Percentiles rank a stretch among this genome's conserved stretches.
phyloP scores from a whole-genome alignment of 345 rosid species.

The Linum trigynum region DNA sequence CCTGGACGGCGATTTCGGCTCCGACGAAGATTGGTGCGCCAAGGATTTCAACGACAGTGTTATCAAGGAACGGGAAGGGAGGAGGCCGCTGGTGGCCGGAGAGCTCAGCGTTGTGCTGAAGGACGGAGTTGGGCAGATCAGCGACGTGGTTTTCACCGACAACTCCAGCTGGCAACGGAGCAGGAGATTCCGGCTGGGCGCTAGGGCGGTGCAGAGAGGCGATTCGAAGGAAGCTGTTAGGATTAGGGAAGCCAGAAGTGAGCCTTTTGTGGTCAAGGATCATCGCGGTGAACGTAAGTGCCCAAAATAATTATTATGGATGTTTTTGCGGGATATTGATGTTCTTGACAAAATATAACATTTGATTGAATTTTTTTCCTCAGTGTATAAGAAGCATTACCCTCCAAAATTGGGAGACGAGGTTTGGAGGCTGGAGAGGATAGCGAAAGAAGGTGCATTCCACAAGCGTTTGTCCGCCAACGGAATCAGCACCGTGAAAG shows the following conservation, averaged over 20 bases:
- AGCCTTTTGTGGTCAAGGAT: constrained; percentile 64
- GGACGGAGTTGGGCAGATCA: constrained; percentile 39
- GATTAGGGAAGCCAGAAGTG: constrained; percentile 56
- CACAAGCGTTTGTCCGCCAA: constrained; percentile 27
- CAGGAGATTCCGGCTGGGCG: constrained; percentile 67
- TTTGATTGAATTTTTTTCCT: constrained; percentile 2
- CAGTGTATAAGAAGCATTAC: constrained; percentile 67
- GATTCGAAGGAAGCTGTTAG: constrained; percentile 22
- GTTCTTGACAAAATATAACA: not conserved
- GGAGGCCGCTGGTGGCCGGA: constrained; percentile 61
- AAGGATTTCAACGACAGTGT: constrained; percentile 33
- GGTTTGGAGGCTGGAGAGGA: constrained; percentile 67
- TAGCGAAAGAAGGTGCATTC: constrained; percentile 50
- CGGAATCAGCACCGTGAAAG: constrained; percentile 28
- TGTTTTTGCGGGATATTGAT: not conserved
- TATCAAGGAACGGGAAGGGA: constrained; percentile 53
- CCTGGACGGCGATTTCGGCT: constrained; percentile 51
- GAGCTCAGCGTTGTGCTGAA: constrained; percentile 35
- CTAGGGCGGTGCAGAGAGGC: constrained; percentile 25
- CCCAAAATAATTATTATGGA: not conserved
- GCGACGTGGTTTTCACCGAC: constrained; percentile 52
- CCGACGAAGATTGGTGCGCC: constrained; percentile 40
- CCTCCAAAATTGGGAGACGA: constrained; percentile 51
- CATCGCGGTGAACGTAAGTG: constrained; percentile 79
- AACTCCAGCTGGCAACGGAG: constrained; percentile 76